Evolutionary conservation across 371 early-diverging fungal genomes (phyloP), one percentile per base, ranked within the genome.

Genomic region (Saksenaea oblongispora): DNA sequence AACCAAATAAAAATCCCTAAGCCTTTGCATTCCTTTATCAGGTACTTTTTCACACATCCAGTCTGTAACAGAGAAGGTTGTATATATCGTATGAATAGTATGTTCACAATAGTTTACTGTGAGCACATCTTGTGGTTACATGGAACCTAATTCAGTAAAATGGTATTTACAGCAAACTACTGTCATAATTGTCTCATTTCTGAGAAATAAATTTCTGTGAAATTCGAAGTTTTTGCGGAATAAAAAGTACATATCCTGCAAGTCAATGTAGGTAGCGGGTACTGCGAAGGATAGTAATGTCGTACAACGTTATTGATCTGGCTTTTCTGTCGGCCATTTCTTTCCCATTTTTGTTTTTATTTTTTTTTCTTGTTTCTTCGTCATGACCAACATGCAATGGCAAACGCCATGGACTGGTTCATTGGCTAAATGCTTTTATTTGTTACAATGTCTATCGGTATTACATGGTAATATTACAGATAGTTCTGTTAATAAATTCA

Each of bases 251-350:
- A 41, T 41, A 41, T 18, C 5, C 10, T 22, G n/a, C n/a, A 47
- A 47, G 51, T 22, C 51, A 47, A 18, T 47, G 22, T 47, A n/a
- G 22, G 22, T 22, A 18, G 22, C 51, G 22, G 11, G 31, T 31
- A 31, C 7, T 47, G 51, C 24, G 17, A 47, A 47, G n/a, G 24
- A 22, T 10, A 22, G 22, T 47, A 47, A 47, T 47, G 51, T 47
- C 51, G 51, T 22, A 47, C 51, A 47, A 47, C 24, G 51, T 47
- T 47, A 47, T 41, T 47, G 51, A 47, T 47, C 51, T 47, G 51
- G 51, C 51, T 47, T 47, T 47, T 47, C 51, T 18, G 51, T 47
- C 51, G 51, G 51, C 10, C 51, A 47, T 47, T 47, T 47, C 22
- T 22, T 47, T 22, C 17, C 24, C 17, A 10, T 47, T 22, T 22